Evolutionary conservation across 805 yeast species (phyloP).

Genomic region (Kregervanrija delftensis): DNA sequence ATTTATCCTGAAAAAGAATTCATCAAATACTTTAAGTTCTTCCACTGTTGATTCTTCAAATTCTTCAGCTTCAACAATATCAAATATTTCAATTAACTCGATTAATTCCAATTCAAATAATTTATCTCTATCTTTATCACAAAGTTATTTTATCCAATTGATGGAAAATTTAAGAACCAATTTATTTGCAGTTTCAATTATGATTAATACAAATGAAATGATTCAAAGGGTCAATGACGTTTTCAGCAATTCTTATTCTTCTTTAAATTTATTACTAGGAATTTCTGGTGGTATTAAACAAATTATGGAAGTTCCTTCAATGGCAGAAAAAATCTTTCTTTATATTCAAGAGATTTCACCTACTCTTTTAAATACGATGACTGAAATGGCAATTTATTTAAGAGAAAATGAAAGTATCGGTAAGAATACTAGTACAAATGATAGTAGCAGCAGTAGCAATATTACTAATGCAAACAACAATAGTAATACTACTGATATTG

Average conservation of each 20-base stretch:
- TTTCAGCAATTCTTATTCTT: slow-evolving; percentile 12
- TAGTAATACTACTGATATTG: no score
- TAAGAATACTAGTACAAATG: neutral
- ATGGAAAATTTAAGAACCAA: slow-evolving; percentile 19
- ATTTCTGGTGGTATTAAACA: slow-evolving; percentile 21
- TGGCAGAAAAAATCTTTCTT: slow-evolving; percentile 13
- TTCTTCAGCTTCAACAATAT: neutral
- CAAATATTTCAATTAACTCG: neutral
- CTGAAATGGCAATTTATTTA: neutral
- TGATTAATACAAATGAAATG: slow-evolving; percentile 15
- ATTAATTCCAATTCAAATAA: neutral
- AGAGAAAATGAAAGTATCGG: neutral
- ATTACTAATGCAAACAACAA: no score
- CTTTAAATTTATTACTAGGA: slow-evolving; percentile 12
- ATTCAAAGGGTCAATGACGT: slow-evolving; percentile 10
- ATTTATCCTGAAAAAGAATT: slow-evolving; percentile 4
- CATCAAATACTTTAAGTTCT: slow-evolving; percentile 7
- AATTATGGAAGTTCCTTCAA: slow-evolving; percentile 16
- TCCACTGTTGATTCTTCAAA: slow-evolving; percentile 10
- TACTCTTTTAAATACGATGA: neutral
- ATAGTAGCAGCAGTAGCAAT: no score
- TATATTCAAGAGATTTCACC: slow-evolving; percentile 17
- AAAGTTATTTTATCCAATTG: neutral
- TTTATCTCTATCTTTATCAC: neutral
- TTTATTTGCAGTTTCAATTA: slow-evolving; percentile 19